Evolutionary conservation across 2,329 filamentous ascomycete species (phyloP), one percentile per base, ranked within the genome.

Genomic region (Epichloe sp.): DNA sequence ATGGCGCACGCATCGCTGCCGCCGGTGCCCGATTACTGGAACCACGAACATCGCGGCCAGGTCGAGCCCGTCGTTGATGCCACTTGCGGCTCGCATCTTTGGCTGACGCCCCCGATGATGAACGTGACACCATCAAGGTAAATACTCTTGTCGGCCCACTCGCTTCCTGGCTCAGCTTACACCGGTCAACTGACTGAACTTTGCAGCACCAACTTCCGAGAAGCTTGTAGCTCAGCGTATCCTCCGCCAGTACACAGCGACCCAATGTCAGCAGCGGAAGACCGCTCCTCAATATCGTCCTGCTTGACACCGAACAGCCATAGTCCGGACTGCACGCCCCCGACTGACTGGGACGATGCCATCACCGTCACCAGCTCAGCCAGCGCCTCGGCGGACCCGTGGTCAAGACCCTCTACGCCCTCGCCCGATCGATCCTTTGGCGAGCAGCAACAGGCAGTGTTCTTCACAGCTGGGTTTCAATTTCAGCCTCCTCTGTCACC

Each of bases 11-110:
- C 31, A n/a, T 14, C 40, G 36, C 21, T 34, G 31, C 40, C 40
- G 26, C 47, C 47, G 12, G 40, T 49, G 17, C 47, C 47, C 3
- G 34, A 49, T 44, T 44, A 35, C 26, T 49, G 47, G 47, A 43
- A 49, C 5, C 47, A 49, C 40, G 21, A 26, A 2, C 23, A 15
- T 4, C 40, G 36, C 3, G 31, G 38, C n/a, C 47, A 14, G 21
- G 31, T 31, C 31, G 19, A 42, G 41, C n/a, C 40, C 42, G 7
- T 35, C 21, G 17, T 44, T 6, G 15, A 49, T 17, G 11, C 37
- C n/a, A 10, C n/a, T 2, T 21, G 42, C 15, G 6, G 21, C 23
- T 42, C 38, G 21, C 11, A 48, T 31, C 5, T 21, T 11, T n/a
- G 17, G 14, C 15, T 14, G 3, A n/a, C 40, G 19, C 17, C 40